phyloP scores from a whole-genome alignment of 805 yeast species.

The Candida pseudoglaebosa region DNA sequence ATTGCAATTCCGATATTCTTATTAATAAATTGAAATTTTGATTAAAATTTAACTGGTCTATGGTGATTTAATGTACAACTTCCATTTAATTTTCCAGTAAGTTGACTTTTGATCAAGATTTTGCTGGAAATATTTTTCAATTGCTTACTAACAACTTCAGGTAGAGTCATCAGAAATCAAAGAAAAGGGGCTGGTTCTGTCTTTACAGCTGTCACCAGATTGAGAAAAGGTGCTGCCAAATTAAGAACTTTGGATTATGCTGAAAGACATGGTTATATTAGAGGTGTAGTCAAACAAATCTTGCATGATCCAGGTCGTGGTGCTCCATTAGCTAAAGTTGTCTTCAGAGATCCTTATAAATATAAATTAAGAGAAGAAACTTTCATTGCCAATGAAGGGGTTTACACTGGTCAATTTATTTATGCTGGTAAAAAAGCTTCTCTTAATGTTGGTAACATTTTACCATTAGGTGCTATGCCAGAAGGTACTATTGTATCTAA shows the following conservation, averaged over 20 bases:
- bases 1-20: too few species aligned
- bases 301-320: slow-evolving; percentile 99
- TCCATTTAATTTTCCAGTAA: too few species aligned
- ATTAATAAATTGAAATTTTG: too few species aligned
- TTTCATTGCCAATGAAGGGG: slow-evolving; percentile 99
- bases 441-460: slow-evolving; percentile 92
- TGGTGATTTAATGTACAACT: too few species aligned
- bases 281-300: slow-evolving; percentile 98
- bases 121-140: too few species aligned
- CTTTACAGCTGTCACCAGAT: slow-evolving; percentile 99
- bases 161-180: slow-evolving; percentile 99
- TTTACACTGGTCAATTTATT: slow-evolving; percentile 98
- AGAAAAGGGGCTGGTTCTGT: slow-evolving; percentile 99
- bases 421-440: slow-evolving; percentile 99
- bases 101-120: too few species aligned
- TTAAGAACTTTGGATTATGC: slow-evolving; percentile 98
- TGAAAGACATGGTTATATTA: slow-evolving; percentile 99
- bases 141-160: slow-evolving; percentile 38
- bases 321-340: slow-evolving; percentile 99
- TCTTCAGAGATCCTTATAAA: slow-evolving; percentile 99
- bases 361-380: slow-evolving; percentile 97
- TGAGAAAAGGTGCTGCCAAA: slow-evolving; percentile 99
- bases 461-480: slow-evolving; percentile 96
- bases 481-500: slow-evolving; percentile 99
- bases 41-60: too few species aligned